Base-by-base conservation (phyloP, 495 filamentous ascomycete species). In the Aeminium ludgeri region DNA sequence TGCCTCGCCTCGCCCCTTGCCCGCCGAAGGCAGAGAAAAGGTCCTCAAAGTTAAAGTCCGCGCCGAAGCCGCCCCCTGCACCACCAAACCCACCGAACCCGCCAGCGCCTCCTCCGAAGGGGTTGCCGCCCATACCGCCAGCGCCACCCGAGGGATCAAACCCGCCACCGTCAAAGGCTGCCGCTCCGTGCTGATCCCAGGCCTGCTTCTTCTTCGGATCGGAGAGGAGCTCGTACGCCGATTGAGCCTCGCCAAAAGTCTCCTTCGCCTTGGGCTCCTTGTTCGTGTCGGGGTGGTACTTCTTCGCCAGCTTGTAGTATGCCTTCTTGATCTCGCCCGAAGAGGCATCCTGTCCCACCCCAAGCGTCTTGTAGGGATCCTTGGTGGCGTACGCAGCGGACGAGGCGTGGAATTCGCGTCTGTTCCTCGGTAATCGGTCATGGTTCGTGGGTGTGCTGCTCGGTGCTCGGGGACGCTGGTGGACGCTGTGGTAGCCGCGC, bases 301-400 rank as follows among this genome's bases (percentile, higher is more conserved):
- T 96, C 62, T 96, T 96, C n/a, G 89, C 89, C 45, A 94, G 65
- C 39, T 84, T 78, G 59, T 97, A 97, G 65, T 97, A 97, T 1
- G 89, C 87, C 60, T 95, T 96, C 56, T 97, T 97, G 53, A 97
- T 94, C 6, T 95, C 91, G 40, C 74, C 56, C 4, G 82, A 60
- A n/a, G 83, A 78, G 11, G 89, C 82, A 30, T 57, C 66, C 56
- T 82, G 87, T 43, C 67, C 65, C 11, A 97, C 78, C n/a, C 87
- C 89, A 28, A 97, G 75, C 23, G 77, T 64, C 40, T 71, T 72
- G 58, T 97, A 97, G 6, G 89, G 89, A 53, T 97, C 76, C 52
- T 80, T 71, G 16, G 75, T 70, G 2, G 81, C 76, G 33, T 69
- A 57, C 16, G 68, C 58, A 12, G 61, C 57, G 30, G 74, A 57